A percentile compares a stretch with the other conserved stretches of the same genome.
phyloP scores from a whole-genome alignment of 352 stramenopile genomes.

The Elongisporangium anandrum region DNA sequence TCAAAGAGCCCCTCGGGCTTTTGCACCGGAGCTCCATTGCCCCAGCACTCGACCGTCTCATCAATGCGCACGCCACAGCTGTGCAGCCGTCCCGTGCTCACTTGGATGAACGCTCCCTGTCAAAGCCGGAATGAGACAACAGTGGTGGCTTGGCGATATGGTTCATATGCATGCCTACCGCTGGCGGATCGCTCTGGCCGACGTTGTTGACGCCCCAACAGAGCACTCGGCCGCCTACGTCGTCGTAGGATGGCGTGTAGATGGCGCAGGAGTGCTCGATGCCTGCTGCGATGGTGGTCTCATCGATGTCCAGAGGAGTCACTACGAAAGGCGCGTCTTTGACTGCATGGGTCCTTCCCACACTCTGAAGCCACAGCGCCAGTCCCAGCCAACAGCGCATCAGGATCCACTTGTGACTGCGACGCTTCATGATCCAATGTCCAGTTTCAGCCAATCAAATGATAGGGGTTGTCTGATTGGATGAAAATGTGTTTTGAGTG shows the following conservation, averaged over 20 bases:
- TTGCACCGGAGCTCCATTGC: constrained; percentile 37
- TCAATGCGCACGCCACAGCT: constrained; percentile 72
- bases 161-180: constrained; percentile 11
- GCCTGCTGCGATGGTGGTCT: constrained; percentile 68
- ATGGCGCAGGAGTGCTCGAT: constrained; percentile 83
- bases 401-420: not conserved
- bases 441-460: not conserved
- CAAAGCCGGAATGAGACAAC: not conserved
- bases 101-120: constrained; percentile 72
- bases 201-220: constrained; percentile 72
- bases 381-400: not conserved
- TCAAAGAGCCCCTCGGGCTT: constrained; percentile 66
- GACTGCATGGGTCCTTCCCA: not conserved
- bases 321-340: constrained; percentile 8
- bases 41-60: constrained; percentile 80
- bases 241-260: constrained; percentile 48
- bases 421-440: not conserved
- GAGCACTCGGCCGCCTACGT: constrained; percentile 69
- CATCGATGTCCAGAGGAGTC: constrained; percentile 66
- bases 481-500: not conserved
- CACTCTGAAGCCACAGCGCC: not conserved
- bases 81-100: constrained; percentile 70
- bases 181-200: constrained; percentile 45
- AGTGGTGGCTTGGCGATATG: too few relatives aligned
- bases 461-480: not conserved